Evolutionary conservation across 2,329 filamentous ascomycete genomes (phyloP).

Genomic region (Davidsoniella neocaledoniae): DNA sequence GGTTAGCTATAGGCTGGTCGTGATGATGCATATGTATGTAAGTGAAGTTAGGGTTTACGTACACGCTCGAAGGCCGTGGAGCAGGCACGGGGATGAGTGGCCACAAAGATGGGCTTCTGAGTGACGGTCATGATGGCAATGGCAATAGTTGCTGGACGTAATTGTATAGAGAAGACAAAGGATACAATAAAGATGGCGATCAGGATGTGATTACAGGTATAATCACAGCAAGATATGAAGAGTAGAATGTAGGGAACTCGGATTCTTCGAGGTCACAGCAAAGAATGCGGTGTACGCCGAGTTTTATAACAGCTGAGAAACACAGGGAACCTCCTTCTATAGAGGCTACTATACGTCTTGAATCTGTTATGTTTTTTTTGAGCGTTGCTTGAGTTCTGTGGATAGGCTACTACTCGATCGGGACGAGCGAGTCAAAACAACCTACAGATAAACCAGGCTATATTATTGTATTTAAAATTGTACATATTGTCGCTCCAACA

Average conservation of each 20-base stretch:
- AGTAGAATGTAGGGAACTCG: neutral
- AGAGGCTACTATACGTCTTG: too few relatives aligned
- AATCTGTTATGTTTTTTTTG: too few relatives aligned
- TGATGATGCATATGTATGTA: slow-evolving; percentile 1
- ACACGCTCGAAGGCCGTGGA: slow-evolving; percentile 95
- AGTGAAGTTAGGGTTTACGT: neutral
- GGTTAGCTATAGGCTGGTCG: neutral
- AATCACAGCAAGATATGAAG: neutral
- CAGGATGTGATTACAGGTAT: neutral
- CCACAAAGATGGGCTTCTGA: slow-evolving; percentile 62
- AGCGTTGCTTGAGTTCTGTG: too few relatives aligned
- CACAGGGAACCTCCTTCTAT: too few relatives aligned
- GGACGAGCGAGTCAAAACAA: too few relatives aligned
- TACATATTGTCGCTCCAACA: too few relatives aligned
- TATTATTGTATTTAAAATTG: too few relatives aligned
- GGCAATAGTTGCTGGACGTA: neutral
- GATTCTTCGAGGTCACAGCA: too few relatives aligned
- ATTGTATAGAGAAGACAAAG: neutral
- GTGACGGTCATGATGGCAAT: slow-evolving; percentile 36
- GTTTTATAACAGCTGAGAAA: too few relatives aligned
- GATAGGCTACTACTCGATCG: too few relatives aligned
- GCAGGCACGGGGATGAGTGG: slow-evolving; percentile 85
- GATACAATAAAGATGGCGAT: neutral
- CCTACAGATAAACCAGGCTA: too few relatives aligned
- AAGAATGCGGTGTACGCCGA: too few relatives aligned